Evolutionary conservation across 2,329 filamentous ascomycete species (phyloP), one percentile per base, ranked within the genome.

Genomic region (Westerdykella sp.): DNA sequence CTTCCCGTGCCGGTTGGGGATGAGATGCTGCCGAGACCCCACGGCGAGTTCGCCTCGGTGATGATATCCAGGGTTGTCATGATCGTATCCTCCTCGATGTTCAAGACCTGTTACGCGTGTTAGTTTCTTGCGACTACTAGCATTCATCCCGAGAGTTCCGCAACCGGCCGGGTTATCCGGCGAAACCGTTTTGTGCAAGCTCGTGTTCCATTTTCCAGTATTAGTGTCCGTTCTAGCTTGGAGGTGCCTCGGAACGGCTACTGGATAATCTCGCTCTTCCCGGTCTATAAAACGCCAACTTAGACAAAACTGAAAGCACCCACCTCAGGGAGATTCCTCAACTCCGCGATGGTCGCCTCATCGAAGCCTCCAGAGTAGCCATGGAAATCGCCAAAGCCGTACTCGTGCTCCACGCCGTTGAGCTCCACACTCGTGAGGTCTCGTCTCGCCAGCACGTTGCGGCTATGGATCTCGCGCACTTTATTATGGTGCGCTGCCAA

Each of bases 351-450:
- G 6, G 58, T 65, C 5, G 53, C 53, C 15, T 39, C 54, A 35
- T 63, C 60, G 15, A 65, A 63, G 5, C 54, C 50, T 6, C 61
- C 60, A 40, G 57, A 44, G 32, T 65, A 65, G n/a, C 47, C 61
- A 31, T 63, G 58, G 49, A 63, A 65, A 15, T 43, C 39, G 13
- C 60, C 60, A 18, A 65, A 53, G 7, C 42, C 47, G 37, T 53
- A 63, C 45, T 60, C 49, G n/a, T 49, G 53, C 43, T 65, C 59
- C n/a, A 63, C 37, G 14, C 55, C 53, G 40, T 47, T 47, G n/a
- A 37, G 37, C 13, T 47, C 41, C 13, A 39, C 34, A 4, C 43
- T 45, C 10, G 44, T 35, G 6, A 51, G 34, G 38, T 45, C 41
- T n/a, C 58, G 54, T 4, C 53, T 48, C 16, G 46, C 49, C 16